Evolutionary conservation across 805 yeast genomes (phyloP).

Genomic region (Lipomyces orientalis): DNA sequence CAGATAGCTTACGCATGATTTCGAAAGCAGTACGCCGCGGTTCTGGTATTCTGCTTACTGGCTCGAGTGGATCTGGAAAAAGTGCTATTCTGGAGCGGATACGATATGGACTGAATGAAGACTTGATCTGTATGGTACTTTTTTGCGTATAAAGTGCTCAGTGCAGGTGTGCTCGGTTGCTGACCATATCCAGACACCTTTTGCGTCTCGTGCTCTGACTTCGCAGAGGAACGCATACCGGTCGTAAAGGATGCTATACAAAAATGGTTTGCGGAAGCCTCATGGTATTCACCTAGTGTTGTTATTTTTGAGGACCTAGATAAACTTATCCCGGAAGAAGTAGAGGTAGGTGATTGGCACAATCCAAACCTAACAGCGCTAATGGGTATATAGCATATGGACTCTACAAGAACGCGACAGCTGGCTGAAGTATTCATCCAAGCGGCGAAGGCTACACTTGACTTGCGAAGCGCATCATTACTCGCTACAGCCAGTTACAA

Average conservation of each 20-base stretch:
- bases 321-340: conserved; percentile 69
- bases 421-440: conserved; percentile 65
- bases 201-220: conserved; percentile 59
- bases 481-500: conserved; percentile 68
- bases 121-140: conserved; percentile 50
- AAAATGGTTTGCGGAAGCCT: conserved; percentile 57
- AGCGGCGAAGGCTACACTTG: conserved; percentile 50
- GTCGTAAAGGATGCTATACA: conserved; percentile 53
- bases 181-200: conserved; percentile 43
- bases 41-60: conserved; percentile 68
- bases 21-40: conserved; percentile 52
- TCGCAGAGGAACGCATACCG: conserved; percentile 60
- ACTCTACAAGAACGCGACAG: conserved; percentile 66
- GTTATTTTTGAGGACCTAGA: conserved; percentile 81
- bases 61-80: conserved; percentile 85
- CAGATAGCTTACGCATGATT: conserved; percentile 50
- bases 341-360: conserved; percentile 37
- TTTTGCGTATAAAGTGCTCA: not conserved
- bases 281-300: conserved; percentile 81
- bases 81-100: conserved; percentile 58
- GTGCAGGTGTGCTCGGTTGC: not conserved
- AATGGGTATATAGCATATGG: conserved; percentile 52
- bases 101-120: conserved; percentile 46
- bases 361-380: not conserved
- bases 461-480: conserved; percentile 56